These are phyloP conservation scores for Chalciporus sphaerocephalus DNA, from an alignment of 768 basidiomycete genomes.

Conservation along the genomic window DNA sequence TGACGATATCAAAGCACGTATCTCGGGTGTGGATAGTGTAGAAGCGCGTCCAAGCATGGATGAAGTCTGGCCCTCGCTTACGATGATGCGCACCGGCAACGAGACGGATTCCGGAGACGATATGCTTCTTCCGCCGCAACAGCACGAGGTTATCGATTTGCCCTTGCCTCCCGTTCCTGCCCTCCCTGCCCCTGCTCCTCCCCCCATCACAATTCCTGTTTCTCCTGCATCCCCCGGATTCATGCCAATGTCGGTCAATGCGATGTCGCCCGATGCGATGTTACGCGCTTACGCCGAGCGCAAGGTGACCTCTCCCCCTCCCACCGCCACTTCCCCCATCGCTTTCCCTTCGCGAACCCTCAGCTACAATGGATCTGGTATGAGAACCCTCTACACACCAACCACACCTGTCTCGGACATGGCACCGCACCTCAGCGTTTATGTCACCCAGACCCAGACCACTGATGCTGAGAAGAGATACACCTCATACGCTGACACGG, in stretches of 20 bases:
- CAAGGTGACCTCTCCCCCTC: constrained; percentile 32
- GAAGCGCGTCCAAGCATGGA: constrained; percentile 42
- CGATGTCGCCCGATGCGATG: constrained; percentile 71
- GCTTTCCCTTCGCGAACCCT: constrained; percentile 27
- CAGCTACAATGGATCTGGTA: constrained; percentile 22
- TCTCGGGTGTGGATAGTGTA: constrained; percentile 34
- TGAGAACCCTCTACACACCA: constrained; percentile 30
- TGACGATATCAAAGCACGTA: constrained; percentile 58
- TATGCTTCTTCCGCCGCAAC: constrained; percentile 42
- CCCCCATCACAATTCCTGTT: constrained; percentile 5
- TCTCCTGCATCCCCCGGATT: constrained; percentile 25
- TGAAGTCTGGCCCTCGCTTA: constrained; percentile 66
- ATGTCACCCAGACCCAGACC: constrained; percentile 8
- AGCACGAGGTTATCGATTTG: constrained; percentile 20
- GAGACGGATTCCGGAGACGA: constrained; percentile 32
- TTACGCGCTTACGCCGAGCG: constrained; percentile 66
- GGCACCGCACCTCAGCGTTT: background rate
- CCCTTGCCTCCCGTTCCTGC: constrained; percentile 34
- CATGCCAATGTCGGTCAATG: constrained; percentile 38
- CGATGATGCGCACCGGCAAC: constrained; percentile 66
- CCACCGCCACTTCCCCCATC: constrained; percentile 23
- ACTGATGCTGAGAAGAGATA: constrained; percentile 20
- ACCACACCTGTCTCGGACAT: constrained; percentile 12
- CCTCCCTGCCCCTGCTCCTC: constrained; percentile 33
- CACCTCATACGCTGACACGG: constrained; percentile 24